phyloP scores from a whole-genome alignment of 306 rosid genomes.

The Lotus japonicus region DNA sequence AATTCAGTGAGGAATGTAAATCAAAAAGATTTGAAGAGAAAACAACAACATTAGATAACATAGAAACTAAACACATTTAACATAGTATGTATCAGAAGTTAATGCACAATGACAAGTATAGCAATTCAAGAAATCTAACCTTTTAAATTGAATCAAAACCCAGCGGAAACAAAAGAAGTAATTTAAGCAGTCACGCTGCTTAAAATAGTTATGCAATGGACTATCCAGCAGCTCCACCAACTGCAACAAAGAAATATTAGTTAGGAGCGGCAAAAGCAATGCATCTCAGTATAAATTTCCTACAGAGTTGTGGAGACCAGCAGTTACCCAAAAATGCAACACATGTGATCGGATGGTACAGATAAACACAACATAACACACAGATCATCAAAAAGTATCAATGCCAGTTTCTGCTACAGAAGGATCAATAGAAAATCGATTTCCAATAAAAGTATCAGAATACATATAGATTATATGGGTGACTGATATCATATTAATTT shows the following conservation, averaged over 20 bases:
- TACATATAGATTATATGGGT: neutral
- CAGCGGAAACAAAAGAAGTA: conserved; percentile 99
- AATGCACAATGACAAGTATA: neutral
- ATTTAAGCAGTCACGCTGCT: conserved; percentile 88
- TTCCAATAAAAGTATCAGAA: too few species aligned
- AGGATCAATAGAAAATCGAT: too few species aligned
- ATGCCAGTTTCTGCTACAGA: too few species aligned
- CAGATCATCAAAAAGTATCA: neutral
- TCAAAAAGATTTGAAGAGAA: neutral
- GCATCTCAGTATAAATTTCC: neutral
- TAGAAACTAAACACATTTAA: neutral
- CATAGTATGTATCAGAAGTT: neutral
- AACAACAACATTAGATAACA: neutral
- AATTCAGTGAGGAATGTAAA: neutral
- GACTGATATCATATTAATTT: neutral
- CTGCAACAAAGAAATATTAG: conserved; percentile 45
- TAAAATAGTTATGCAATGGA: conserved; percentile 83
- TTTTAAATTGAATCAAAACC: conserved; percentile 94
- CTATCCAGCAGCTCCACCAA: conserved; percentile 91
- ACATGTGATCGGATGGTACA: neutral
- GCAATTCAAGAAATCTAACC: conserved; percentile 46
- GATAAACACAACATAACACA: neutral
- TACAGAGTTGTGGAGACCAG: neutral
- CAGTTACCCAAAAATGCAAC: conserved; percentile 4
- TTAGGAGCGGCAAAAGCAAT: conserved; percentile 15